A percentile compares a stretch with the other conserved stretches of the same genome.
Evolutionary conservation across 1,284 basidiomycete species (phyloP).

Genomic region (Boletus mariae): DNA sequence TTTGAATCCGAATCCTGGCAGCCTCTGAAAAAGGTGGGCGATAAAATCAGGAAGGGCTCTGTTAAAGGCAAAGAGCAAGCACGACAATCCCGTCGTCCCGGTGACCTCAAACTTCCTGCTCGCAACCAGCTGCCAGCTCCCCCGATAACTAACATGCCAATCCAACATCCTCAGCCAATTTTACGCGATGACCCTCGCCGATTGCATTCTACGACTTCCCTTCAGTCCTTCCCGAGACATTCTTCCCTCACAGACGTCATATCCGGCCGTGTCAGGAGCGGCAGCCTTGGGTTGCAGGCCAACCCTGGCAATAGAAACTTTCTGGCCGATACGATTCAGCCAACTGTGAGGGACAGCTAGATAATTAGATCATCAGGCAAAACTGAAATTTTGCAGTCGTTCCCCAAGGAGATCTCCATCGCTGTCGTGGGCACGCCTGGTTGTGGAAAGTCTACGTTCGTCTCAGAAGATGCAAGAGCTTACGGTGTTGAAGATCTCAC

Average conservation of each 20-base stretch:
- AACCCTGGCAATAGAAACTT: slow-evolving; percentile 34
- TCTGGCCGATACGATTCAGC: slow-evolving; percentile 36
- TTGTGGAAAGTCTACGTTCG: slow-evolving; percentile 70
- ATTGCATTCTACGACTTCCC: slow-evolving; percentile 41
- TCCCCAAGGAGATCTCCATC: slow-evolving; percentile 46
- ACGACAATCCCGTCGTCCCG: slow-evolving; percentile 30
- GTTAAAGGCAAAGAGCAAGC: slow-evolving; percentile 32
- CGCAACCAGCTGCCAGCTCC: slow-evolving; percentile 31
- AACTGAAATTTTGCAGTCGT: slow-evolving; percentile 17
- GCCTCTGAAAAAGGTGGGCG: slow-evolving; percentile 30
- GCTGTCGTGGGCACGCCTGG: slow-evolving; percentile 64
- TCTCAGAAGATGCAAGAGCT: slow-evolving; percentile 62
- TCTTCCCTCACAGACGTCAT: slow-evolving; percentile 24
- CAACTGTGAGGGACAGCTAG: slow-evolving; percentile 32
- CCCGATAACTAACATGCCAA: slow-evolving; percentile 11
- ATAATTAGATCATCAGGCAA: slow-evolving; percentile 18
- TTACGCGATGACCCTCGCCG: slow-evolving; percentile 38
- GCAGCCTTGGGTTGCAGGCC: slow-evolving; percentile 48
- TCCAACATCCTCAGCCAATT: slow-evolving; percentile 25
- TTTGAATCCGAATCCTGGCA: slow-evolving; percentile 29
- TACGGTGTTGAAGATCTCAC: slow-evolving; percentile 37
- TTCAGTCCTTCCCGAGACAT: slow-evolving; percentile 39
- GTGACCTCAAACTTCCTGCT: slow-evolving; percentile 37
- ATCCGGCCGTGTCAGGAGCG: slow-evolving; percentile 50
- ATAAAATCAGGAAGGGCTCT: slow-evolving; percentile 32